Evolutionary conservation across 805 yeast species (phyloP).

Genomic region (Suhomyces sp.): DNA sequence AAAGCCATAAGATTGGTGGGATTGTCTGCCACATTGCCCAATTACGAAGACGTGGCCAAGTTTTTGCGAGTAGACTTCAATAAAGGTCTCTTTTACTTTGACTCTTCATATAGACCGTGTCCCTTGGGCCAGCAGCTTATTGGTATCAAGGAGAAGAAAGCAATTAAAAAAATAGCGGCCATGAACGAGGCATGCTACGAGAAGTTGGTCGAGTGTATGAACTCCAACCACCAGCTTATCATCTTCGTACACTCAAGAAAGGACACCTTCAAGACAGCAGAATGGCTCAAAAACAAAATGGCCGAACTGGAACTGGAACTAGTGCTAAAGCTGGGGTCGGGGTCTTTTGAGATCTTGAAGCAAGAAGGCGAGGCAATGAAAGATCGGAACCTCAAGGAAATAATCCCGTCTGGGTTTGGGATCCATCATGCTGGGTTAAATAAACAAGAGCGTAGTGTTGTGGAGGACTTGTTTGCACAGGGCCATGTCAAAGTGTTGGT

Average conservation of each 20-base stretch:
- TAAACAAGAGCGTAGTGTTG: constrained; percentile 66
- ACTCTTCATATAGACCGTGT: constrained; percentile 83
- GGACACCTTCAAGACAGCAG: constrained; percentile 84
- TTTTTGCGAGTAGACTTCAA: constrained; percentile 63
- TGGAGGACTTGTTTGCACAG: constrained; percentile 86
- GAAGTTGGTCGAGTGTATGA: constrained; percentile 54
- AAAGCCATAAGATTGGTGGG: constrained; percentile 71
- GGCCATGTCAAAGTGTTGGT: constrained; percentile 82
- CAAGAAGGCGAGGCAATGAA: constrained; percentile 59
- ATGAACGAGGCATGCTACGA: constrained; percentile 92
- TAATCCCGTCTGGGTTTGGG: constrained; percentile 74
- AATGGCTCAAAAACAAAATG: constrained; percentile 62
- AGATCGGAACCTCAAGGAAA: constrained; percentile 53
- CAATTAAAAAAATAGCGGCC: constrained; percentile 72
- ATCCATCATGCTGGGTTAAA: constrained; percentile 90
- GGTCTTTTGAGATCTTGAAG: constrained; percentile 59
- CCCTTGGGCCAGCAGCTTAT: constrained; percentile 86
- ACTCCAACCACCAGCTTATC: constrained; percentile 72
- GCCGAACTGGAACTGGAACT: constrained; percentile 50
- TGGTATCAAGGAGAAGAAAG: constrained; percentile 81
- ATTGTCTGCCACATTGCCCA: constrained; percentile 89
- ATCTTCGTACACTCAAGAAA: constrained; percentile 92
- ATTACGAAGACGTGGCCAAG: constrained; percentile 79
- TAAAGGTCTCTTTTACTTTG: constrained; percentile 75
- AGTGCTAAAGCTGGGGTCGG: constrained; percentile 48